Base-by-base conservation (phyloP, 2,329 filamentous ascomycete species). In the Diplocarpon mali region DNA sequence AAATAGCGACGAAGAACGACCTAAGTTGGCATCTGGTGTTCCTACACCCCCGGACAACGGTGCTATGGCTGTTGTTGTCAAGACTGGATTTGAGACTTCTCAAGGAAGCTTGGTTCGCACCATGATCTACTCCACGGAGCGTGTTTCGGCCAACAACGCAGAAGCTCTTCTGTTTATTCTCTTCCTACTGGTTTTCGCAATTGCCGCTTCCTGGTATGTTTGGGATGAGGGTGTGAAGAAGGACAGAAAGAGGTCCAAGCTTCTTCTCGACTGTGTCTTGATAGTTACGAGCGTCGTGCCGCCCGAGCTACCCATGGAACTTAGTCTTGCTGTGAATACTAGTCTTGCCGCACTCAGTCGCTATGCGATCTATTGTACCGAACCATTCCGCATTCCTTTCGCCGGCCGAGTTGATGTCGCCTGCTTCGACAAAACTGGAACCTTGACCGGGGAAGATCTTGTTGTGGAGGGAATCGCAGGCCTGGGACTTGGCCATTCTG, bases 81-180 rank as follows among this genome's bases (percentile, higher is more conserved):
- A 95, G 75, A 98, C 92, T 43, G 92, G 92, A 11, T 98, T 98
- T 60, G 93, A 98, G 68, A 98, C 92, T 10, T 96, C 90, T 45
- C 93, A 98, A 67, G 92, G 92, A 52, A 95, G 88, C 65, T 76
- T 98, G 48, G 92, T 98, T 49, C 85, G 92, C 51, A 98, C 92
- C 55, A 98, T 98, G 92, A 98, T 98, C 60, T 98, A 95, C 70
- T 95, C 93, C 1, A 98, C 92, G 1, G 92, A 98, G 66, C 87
- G 90, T 54, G 90, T 98, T 17, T 96, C 90, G n/a, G 92, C 92
- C 57, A 95, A 95, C 69, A 96, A 98, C 60, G 81, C 82, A 36
- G 92, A 98, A 67, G 92, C 92, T 1, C 69, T 98, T n/a, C 74
- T 94, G 49, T 98, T 98, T 70, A 98, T 98, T 54, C 74, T 98